Evolutionary conservation across 208 protist species (phyloP).

Genomic region (Trichomonas tenax): DNA sequence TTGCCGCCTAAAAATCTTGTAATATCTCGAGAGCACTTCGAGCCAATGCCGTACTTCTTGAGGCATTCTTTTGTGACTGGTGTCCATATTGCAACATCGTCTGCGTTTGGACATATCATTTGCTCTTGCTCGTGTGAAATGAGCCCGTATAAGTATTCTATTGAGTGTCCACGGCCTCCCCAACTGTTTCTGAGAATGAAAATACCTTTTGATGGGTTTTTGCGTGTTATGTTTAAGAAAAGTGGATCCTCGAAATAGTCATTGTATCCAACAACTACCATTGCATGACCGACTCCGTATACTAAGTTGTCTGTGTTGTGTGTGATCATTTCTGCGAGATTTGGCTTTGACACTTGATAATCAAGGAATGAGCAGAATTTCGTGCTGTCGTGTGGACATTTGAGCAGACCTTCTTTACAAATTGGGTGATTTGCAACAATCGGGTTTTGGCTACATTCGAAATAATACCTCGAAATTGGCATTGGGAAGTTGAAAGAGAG

Average conservation of each 20-base stretch:
- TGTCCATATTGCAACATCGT: background rate
- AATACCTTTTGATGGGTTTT: background rate
- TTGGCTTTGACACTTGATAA: background rate
- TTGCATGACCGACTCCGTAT: background rate
- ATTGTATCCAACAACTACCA: background rate
- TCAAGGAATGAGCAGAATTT: background rate
- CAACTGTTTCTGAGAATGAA: background rate
- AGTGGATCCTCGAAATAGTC: background rate
- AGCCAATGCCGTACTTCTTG: background rate
- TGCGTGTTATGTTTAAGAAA: background rate
- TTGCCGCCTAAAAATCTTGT: background rate
- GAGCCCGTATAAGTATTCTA: background rate
- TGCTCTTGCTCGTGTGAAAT: background rate
- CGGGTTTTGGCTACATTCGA: background rate
- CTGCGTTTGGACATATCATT: background rate
- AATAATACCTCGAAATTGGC: background rate
- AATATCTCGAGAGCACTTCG: background rate
- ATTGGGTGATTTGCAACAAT: background rate
- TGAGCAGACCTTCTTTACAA: background rate
- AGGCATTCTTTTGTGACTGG: background rate
- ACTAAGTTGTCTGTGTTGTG: background rate
- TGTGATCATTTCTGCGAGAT: background rate
- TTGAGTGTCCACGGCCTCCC: background rate
- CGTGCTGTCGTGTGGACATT: background rate
- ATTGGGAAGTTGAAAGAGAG: background rate